phyloP scores from a whole-genome alignment of 1,284 basidiomycete species.

The Melanopsichium pennsylvanicum region DNA sequence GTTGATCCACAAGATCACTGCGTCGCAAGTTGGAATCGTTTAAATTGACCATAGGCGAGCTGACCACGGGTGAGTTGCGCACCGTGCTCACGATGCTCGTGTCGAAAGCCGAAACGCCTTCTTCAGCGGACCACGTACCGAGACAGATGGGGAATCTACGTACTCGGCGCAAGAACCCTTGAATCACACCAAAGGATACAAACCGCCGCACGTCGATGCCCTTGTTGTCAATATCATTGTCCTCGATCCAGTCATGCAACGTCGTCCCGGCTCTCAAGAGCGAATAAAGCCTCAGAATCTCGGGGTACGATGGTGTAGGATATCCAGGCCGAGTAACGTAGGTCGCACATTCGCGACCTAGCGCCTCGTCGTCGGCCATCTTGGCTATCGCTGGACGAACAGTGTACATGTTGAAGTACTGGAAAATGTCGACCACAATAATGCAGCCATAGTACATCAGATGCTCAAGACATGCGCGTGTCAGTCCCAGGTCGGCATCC shows the following conservation, averaged over 20 bases:
- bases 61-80: conserved; percentile 31
- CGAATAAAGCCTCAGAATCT: conserved; percentile 83
- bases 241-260: conserved; percentile 87
- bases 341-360: conserved; percentile 84
- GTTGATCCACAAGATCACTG: neutral
- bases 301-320: conserved; percentile 61
- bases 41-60: conserved; percentile 21
- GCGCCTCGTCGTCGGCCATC: conserved; percentile 81
- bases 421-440: conserved; percentile 95
- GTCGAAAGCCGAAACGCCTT: conserved; percentile 13
- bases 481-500: conserved; percentile 84
- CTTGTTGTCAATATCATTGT: conserved; percentile 70
- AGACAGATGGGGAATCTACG: conserved; percentile 87
- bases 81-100: conserved; percentile 22
- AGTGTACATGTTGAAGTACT: conserved; percentile 92
- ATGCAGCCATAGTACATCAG: conserved; percentile 96
- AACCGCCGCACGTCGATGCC: conserved; percentile 92
- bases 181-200: conserved; percentile 98
- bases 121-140: conserved; percentile 4
- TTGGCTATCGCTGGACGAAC: conserved; percentile 83
- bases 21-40: conserved; percentile 8
- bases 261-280: conserved; percentile 84
- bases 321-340: conserved; percentile 82
- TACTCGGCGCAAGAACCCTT: conserved; percentile 90
- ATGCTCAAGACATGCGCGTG: conserved; percentile 88